A percentile compares a stretch with the other conserved stretches of the same genome.
Conservation (phyloP, 305 asterid genomes). For the Vinca major region DNA sequence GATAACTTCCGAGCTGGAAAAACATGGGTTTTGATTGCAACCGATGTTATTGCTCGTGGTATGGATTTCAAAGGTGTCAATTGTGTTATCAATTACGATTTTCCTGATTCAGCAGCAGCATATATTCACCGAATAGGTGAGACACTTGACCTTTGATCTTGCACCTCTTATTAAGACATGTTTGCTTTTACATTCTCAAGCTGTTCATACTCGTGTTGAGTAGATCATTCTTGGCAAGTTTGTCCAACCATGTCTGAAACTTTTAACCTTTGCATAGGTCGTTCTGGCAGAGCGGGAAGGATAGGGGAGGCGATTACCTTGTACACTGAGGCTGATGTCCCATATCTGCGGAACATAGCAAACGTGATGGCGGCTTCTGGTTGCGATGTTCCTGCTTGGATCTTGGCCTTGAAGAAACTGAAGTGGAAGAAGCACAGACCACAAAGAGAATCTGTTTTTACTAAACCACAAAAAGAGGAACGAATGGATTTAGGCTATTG, state of each 20-base stretch:
- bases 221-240: background rate
- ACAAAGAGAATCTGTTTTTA: conserved; percentile 55
- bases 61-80: conserved; percentile 96
- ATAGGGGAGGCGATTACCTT: conserved; percentile 81
- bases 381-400: conserved; percentile 73
- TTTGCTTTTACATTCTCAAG: background rate
- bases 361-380: conserved; percentile 80
- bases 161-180: background rate
- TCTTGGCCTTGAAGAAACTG: conserved; percentile 47
- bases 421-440: conserved; percentile 92
- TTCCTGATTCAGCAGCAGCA: conserved; percentile 78
- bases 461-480: conserved; percentile 22
- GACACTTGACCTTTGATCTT: conserved; percentile 14
- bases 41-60: conserved; percentile 90
- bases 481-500: conserved; percentile 3
- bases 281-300: conserved; percentile 89
- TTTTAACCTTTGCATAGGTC: conserved; percentile 32
- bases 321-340: conserved; percentile 74
- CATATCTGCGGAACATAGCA: conserved; percentile 57
- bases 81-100: conserved; percentile 82
- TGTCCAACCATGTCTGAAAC: background rate
- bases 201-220: background rate
- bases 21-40: conserved; percentile 89
- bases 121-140: conserved; percentile 85
- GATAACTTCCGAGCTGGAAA: conserved; percentile 83